Base-by-base conservation (phyloP, 768 basidiomycete species). In the Asterophora lycoperdoides region DNA sequence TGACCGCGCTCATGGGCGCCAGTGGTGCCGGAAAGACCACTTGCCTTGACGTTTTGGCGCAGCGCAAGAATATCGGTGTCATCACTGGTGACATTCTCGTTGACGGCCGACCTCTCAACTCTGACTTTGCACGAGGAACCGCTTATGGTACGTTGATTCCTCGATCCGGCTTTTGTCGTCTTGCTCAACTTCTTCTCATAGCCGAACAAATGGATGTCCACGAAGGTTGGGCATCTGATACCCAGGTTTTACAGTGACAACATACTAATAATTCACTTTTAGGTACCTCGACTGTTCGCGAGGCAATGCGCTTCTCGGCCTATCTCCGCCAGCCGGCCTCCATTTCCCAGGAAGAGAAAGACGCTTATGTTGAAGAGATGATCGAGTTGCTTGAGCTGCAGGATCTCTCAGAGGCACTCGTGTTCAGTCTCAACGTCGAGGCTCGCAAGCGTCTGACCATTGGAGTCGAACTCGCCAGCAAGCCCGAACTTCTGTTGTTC, bases 1-100 rank as follows among this genome's bases (percentile, higher is more conserved):
- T 93, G 52, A 92, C 91, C 0, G 92, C 90, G 1, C 74, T 94
- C 8, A 91, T 94, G 89, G 91, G 91, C 52, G 85, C 85, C 11
- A 84, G 83, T 50, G 88, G 88, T 44, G 87, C 87, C 36, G 85
- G 83, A 68, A 88, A 79, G 73, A 91, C 83, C 26, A 93, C 83
- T 9, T 90, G 77, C 64, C 78, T 83, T 28, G 83, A 83, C 67
- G 91, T 80, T 49, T 70, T 86, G 15, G 86, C 86, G 8, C 83
- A 86, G 45, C 72, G 86, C 41, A 83, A 85, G 62, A 85, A 80
- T 46, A 81, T 84, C 32, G 86, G 86, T 59, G 74, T 87, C 17
- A 66, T 89, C 34, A 49, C 71, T 28, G 86, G 86, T 0, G 79
- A 83, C 45, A 63, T 84, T 58, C 64, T 88, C 54, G 79, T 90